phyloP scores from a whole-genome alignment of 1,139 yeast genomes.

The Blastobotrys indianensis region DNA sequence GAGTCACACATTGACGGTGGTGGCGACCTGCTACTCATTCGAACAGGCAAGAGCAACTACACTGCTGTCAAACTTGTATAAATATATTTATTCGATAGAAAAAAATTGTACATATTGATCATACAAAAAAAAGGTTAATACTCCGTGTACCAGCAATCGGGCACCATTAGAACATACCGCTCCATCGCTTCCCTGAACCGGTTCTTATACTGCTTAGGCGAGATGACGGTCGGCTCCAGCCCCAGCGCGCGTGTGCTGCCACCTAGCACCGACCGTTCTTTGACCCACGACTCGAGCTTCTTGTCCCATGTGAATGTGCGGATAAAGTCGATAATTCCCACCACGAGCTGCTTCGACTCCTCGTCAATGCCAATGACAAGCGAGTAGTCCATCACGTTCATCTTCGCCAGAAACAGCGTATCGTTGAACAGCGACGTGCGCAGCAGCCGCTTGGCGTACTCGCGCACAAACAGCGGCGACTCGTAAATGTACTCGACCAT shows the following conservation, averaged over 20 bases:
- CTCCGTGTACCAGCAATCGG: conserved; percentile 46
- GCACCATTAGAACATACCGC: conserved; percentile 86
- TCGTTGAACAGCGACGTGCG: conserved; percentile 93
- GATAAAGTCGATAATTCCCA: conserved; percentile 89
- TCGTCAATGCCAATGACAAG: conserved; percentile 87
- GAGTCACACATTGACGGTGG: conserved; percentile 49
- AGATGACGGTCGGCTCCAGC: conserved; percentile 85
- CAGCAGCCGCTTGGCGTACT: conserved; percentile 78
- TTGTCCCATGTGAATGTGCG: conserved; percentile 98
- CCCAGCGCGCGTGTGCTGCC: conserved; percentile 57
- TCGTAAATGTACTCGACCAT: conserved; percentile 98
- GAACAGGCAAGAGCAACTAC: conserved; percentile 56
- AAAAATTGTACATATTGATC: conserved; percentile 2
- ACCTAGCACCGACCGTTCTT: conserved; percentile 81
- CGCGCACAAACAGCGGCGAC: conserved; percentile 89
- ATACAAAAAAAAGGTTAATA: neutral
- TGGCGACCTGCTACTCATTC: conserved; percentile 54
- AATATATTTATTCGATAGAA: neutral
- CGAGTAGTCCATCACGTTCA: conserved; percentile 99
- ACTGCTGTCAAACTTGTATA: conserved; percentile 18
- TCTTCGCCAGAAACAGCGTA: conserved; percentile 85
- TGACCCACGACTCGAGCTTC: conserved; percentile 97
- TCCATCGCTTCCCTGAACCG: conserved; percentile 98
- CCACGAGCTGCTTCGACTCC: conserved; percentile 63
- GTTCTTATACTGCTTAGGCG: conserved; percentile 91